Evolutionary conservation across 768 basidiomycete genomes (phyloP), one percentile per base, ranked within the genome.

Genomic region (Botryobasidium botryosum): DNA sequence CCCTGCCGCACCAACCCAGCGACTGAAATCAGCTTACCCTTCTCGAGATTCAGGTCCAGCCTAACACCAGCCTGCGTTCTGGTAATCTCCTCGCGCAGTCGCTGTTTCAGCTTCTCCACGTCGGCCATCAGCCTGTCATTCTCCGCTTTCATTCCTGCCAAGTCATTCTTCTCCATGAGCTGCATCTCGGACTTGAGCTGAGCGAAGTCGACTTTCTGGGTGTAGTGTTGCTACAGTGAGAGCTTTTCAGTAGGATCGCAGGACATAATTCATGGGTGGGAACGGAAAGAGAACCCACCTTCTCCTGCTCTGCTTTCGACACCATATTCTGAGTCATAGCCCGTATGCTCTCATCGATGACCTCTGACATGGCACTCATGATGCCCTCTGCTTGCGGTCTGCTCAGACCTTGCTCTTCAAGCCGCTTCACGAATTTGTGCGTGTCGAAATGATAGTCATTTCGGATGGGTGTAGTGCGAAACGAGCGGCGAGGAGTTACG

Each of bases 261-360:
- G 26, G 13, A 12, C 40, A 28, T 26, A 7, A 12, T 23, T 7
- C 13, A 42, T 28, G 45, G 44, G 27, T 13, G 8, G 37, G 12
- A 13, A 21, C 37, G 10, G 21, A 24, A 12, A 25, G 24, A 44
- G 21, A 28, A 58, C 69, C 29, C 42, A 82, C 91, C 75, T 96
- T 96, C 63, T 96, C 92, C 58, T 94, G 88, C 52, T 94, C 87
- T 0, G 86, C 78, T 60, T 87, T 88, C 4, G 85, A 88, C 48
- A 97, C 92, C 79, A 97, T 83, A 54, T 87, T 88, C 53, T 75
- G 78, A 31, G 86, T 85, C 87, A 99, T 90, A 56, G 90, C 92
- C 49, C 80, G 72, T 32, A 96, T 79, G 57, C 86, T 90, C 68
- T 99, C 94, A 61, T 94, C 87, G 31, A 99, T 88, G 50, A 97